These are phyloP conservation scores for Hypoxylon cercidicola DNA, from an alignment of 495 filamentous ascomycete genomes.

Conservation along the genomic window DNA sequence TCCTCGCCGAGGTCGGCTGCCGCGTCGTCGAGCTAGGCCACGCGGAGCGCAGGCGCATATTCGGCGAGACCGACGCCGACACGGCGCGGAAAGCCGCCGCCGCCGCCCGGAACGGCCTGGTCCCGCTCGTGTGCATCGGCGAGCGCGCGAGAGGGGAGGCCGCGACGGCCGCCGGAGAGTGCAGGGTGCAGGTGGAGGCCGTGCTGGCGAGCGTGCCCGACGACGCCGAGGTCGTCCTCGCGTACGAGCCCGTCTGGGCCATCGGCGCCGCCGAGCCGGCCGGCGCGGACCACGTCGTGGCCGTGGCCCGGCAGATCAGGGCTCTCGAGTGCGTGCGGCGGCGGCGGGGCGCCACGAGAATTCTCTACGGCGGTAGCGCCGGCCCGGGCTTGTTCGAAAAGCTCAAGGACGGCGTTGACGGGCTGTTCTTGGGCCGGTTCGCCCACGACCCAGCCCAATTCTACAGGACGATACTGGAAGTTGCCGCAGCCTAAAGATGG, in stretches of 20 bases:
- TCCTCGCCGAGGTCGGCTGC: constrained; percentile 71
- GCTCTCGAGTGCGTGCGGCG: constrained; percentile 51
- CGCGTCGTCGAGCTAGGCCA: constrained; percentile 81
- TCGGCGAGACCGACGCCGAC: constrained; percentile 74
- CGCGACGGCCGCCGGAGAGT: constrained; percentile 71
- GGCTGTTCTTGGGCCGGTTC: constrained; percentile 84
- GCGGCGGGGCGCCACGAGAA: constrained; percentile 65
- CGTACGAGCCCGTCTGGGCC: constrained; percentile 92
- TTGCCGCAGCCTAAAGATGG: constrained; percentile 53
- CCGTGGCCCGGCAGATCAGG: constrained; percentile 72
- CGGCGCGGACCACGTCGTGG: constrained; percentile 72
- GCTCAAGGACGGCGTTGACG: constrained; percentile 76
- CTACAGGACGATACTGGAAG: constrained; percentile 73
- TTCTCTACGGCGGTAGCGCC: constrained; percentile 84
- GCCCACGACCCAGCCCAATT: constrained; percentile 78
- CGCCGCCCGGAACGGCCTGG: constrained; percentile 71
- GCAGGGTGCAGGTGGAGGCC: constrained; percentile 68
- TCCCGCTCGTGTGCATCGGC: constrained; percentile 83
- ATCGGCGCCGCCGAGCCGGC: constrained; percentile 83
- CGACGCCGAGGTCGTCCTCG: constrained; percentile 76
- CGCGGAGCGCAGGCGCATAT: constrained; percentile 75
- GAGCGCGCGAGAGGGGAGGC: constrained; percentile 64
- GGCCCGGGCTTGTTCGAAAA: constrained; percentile 76
- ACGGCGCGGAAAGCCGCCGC: constrained; percentile 74
- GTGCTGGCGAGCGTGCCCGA: constrained; percentile 67